Conservation (phyloP, 2,329 filamentous ascomycete genomes). For the Mariannaea sp. region DNA sequence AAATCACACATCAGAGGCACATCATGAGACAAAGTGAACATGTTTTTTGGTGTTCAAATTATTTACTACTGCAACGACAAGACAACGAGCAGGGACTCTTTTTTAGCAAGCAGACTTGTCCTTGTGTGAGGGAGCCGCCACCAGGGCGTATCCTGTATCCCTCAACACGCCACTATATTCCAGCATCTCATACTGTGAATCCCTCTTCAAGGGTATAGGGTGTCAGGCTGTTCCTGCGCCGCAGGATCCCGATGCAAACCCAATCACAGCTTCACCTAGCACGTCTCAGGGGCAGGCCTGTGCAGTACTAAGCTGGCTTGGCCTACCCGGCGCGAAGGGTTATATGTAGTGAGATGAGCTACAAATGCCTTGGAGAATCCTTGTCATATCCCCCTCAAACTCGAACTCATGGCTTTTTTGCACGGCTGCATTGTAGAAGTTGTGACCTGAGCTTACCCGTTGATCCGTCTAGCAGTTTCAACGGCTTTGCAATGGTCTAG, state of each 20-base stretch:
- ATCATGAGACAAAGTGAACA: slow-evolving; percentile 16
- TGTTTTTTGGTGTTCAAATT: slow-evolving; percentile 44
- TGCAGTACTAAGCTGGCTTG: slow-evolving; percentile 30
- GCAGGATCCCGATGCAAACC: slow-evolving; percentile 29
- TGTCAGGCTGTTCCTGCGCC: slow-evolving; percentile 26
- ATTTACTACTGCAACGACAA: slow-evolving; percentile 51
- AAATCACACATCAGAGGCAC: not conserved
- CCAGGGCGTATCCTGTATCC: slow-evolving; percentile 39
- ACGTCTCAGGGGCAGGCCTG: slow-evolving; percentile 3
- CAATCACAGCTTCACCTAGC: slow-evolving; percentile 23
- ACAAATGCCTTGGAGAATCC: slow-evolving; percentile 32
- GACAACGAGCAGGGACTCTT: slow-evolving; percentile 47
- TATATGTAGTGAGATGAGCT: slow-evolving; percentile 38
- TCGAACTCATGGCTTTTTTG: no score
- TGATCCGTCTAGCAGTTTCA: slow-evolving; percentile 35
- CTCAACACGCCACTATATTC: slow-evolving; percentile 39
- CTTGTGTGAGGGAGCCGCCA: slow-evolving; percentile 39
- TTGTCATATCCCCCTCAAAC: slow-evolving; percentile 16
- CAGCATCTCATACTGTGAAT: slow-evolving; percentile 42
- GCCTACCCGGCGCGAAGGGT: slow-evolving; percentile 19
- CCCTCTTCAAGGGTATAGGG: slow-evolving; percentile 24
- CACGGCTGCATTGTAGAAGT: slow-evolving; percentile 26
- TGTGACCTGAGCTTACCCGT: slow-evolving; percentile 27
- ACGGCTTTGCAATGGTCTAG: slow-evolving; percentile 18
- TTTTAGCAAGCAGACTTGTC: slow-evolving; percentile 44